Conservation (phyloP, 2,329 filamentous ascomycete species). For the Biscogniauxia mediterranea region DNA sequence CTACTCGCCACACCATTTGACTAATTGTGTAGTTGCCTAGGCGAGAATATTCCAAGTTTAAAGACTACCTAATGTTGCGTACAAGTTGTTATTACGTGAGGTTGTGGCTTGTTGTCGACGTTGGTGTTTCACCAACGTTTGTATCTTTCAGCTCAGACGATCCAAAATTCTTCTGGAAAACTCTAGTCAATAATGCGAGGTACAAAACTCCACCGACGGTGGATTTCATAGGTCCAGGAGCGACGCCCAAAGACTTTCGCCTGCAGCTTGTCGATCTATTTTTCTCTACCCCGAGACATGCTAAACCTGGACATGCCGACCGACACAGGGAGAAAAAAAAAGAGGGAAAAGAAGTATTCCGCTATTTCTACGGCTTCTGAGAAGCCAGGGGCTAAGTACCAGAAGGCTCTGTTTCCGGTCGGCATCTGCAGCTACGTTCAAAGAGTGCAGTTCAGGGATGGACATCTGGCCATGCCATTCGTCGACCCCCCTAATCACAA, state of each 20-base stretch:
- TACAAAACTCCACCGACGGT: not conserved
- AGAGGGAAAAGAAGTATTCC: not conserved
- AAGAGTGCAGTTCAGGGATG: not conserved
- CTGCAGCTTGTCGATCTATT: not conserved
- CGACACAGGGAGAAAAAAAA: too few relatives aligned
- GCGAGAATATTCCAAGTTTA: too few relatives aligned
- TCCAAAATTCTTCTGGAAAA: not conserved
- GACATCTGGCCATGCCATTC: not conserved
- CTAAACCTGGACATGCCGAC: too few relatives aligned
- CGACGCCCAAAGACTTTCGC: not conserved
- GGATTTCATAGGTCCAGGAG: not conserved
- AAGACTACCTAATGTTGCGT: too few relatives aligned
- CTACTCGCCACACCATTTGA: too few relatives aligned
- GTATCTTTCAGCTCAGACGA: not conserved
- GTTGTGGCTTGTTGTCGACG: not conserved
- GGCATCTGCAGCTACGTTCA: not conserved
- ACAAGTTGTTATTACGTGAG: not conserved
- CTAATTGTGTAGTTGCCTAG: too few relatives aligned
- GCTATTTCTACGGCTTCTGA: not conserved
- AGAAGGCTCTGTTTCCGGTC: not conserved
- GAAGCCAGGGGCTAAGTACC: too few relatives aligned
- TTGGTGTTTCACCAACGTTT: not conserved
- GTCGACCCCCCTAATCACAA: not conserved
- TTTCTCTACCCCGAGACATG: not conserved
- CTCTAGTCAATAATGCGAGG: not conserved